Conservation (phyloP, 2,329 filamentous ascomycete genomes). For the Xylaria sp. region DNA sequence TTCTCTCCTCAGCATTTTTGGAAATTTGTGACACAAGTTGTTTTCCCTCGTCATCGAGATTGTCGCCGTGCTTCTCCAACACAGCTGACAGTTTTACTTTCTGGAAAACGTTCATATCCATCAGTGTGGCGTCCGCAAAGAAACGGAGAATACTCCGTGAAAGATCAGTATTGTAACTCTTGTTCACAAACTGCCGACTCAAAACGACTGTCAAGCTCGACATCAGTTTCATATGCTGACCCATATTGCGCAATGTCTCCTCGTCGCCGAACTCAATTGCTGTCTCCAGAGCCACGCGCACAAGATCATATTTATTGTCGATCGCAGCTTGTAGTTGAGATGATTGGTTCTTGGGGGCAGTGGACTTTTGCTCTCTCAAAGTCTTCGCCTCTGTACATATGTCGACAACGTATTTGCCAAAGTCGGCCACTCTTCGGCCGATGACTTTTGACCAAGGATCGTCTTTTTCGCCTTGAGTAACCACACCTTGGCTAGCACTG, state of each 20-base stretch:
- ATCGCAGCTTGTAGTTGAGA: constrained; percentile 53
- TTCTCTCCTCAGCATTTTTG: constrained; percentile 39
- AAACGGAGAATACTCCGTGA: constrained; percentile 68
- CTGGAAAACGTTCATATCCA: constrained; percentile 32
- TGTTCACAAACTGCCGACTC: constrained; percentile 63
- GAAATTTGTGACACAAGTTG: constrained; percentile 41
- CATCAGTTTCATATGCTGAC: constrained; percentile 66
- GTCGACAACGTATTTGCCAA: constrained; percentile 59
- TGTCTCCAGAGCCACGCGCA: constrained; percentile 63
- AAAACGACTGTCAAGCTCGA: constrained; percentile 64
- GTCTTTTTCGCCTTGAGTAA: constrained; percentile 40
- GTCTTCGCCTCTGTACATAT: constrained; percentile 30
- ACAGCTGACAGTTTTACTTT: constrained; percentile 30
- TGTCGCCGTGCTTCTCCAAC: constrained; percentile 33
- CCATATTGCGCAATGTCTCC: constrained; percentile 66
- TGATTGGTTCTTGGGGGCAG: constrained; percentile 39
- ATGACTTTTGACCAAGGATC: constrained; percentile 53
- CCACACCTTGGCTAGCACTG: constrained; percentile 38
- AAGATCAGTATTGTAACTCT: constrained; percentile 63
- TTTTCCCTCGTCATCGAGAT: constrained; percentile 42
- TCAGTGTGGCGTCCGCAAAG: constrained; percentile 58
- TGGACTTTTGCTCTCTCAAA: constrained; percentile 50
- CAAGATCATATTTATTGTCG: constrained; percentile 58
- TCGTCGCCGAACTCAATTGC: constrained; percentile 65
- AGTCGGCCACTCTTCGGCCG: constrained; percentile 47